phyloP scores from a whole-genome alignment of 139 green algal genomes.

The Diplosphaera chodatii region DNA sequence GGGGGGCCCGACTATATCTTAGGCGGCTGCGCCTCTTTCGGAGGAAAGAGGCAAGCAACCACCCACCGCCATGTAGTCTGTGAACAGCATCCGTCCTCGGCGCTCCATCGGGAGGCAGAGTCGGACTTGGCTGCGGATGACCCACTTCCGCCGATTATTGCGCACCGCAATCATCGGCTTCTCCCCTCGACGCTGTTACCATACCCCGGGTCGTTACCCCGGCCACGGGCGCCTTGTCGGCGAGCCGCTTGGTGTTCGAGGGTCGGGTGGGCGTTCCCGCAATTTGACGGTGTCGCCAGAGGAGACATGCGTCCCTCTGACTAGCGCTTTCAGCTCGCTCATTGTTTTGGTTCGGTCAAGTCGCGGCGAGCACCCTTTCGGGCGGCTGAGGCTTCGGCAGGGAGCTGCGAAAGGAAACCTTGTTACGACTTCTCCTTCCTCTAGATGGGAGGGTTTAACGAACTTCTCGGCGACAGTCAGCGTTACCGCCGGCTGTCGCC shows the following conservation, averaged over 20 bases:
- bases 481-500: constrained; percentile 36
- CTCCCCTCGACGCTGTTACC: constrained; percentile 1
- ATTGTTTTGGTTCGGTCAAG: not conserved
- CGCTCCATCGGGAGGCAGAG: not conserved
- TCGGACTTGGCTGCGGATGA: constrained; percentile 6
- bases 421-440: constrained; percentile 87
- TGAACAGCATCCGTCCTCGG: constrained; percentile 1
- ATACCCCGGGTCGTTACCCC: constrained; percentile 4
- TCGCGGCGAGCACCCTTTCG: not conserved
- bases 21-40: not conserved
- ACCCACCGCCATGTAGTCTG: constrained; percentile 7
- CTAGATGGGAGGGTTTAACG: constrained; percentile 71
- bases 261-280: not conserved
- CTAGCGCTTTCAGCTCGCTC: constrained; percentile 1
- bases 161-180: not conserved
- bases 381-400: not conserved
- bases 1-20: constrained; percentile 8
- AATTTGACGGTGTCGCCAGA: constrained; percentile 7
- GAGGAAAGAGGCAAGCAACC: not conserved
- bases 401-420: constrained; percentile 45
- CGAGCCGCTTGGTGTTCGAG: not conserved
- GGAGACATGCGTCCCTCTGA: not conserved
- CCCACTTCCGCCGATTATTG: not conserved
- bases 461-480: constrained; percentile 48
- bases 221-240: not conserved